These are phyloP conservation scores for Cyclocybe aegerita DNA, from an alignment of 768 basidiomycete genomes.

Conservation along the genomic window DNA sequence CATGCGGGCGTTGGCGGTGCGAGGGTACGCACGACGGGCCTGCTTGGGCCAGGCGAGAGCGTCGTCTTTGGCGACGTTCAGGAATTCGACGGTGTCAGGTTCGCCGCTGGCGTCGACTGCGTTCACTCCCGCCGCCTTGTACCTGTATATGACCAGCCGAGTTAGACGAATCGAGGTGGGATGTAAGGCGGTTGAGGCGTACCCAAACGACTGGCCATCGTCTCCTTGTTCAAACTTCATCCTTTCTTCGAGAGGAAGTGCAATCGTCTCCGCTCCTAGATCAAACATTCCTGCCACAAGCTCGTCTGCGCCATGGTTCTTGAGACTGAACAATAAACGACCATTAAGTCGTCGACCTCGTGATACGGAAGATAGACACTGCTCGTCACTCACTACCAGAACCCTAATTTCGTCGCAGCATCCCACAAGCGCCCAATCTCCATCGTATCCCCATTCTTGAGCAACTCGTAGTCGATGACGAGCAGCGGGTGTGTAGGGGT, in stretches of 20 bases:
- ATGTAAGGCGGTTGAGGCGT: background rate
- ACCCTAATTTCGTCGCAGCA: slow-evolving; percentile 58
- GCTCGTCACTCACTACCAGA: slow-evolving; percentile 58
- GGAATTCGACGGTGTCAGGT: slow-evolving; percentile 57
- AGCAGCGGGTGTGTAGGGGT: slow-evolving; percentile 54
- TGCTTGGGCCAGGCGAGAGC: slow-evolving; percentile 56
- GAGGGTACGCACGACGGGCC: slow-evolving; percentile 57
- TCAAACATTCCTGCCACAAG: slow-evolving; percentile 53
- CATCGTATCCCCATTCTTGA: slow-evolving; percentile 35
- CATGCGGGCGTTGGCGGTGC: slow-evolving; percentile 50
- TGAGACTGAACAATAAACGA: slow-evolving; percentile 34
- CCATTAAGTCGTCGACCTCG: background rate
- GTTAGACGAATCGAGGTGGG: background rate
- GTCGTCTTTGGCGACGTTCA: slow-evolving; percentile 72
- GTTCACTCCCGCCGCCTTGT: slow-evolving; percentile 64
- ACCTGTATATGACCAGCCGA: slow-evolving; percentile 32
- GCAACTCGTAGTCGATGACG: slow-evolving; percentile 51
- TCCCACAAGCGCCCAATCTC: slow-evolving; percentile 56
- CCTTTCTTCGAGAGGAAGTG: slow-evolving; percentile 54
- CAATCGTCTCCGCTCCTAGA: slow-evolving; percentile 54
- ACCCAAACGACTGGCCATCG: slow-evolving; percentile 40
- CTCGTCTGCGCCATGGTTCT: slow-evolving; percentile 53
- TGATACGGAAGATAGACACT: background rate
- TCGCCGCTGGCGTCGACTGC: slow-evolving; percentile 61
- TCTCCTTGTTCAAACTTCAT: slow-evolving; percentile 59